Percentiles rank a stretch among this genome's conserved stretches.
These are phyloP conservation scores for Stenogyne calaminthoides DNA, from an alignment of 305 asterid genomes.

Conservation along the genomic window DNA sequence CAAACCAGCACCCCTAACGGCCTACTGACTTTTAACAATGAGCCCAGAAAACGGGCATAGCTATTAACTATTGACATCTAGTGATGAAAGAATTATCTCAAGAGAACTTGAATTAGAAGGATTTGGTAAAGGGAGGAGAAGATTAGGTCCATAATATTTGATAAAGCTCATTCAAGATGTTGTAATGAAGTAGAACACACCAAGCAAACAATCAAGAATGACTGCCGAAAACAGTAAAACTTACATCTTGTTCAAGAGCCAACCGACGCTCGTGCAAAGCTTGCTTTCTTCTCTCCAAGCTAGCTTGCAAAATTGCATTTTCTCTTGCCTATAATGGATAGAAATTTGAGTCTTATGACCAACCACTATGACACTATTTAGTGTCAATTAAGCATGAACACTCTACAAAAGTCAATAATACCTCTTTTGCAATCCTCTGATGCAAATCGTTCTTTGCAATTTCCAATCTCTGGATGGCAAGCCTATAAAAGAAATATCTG, in stretches of 20 bases:
- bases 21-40: background rate
- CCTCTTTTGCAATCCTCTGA: slow-evolving; percentile 97
- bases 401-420: slow-evolving; percentile 33
- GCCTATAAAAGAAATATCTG: slow-evolving; percentile 50
- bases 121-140: background rate
- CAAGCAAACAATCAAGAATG: slow-evolving; percentile 25
- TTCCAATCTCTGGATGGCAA: slow-evolving; percentile 98
- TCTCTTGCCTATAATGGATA: slow-evolving; percentile 77
- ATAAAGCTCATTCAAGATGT: slow-evolving; percentile 21
- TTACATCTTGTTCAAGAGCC: slow-evolving; percentile 99
- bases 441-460: slow-evolving; percentile 89
- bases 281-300: slow-evolving; percentile 99
- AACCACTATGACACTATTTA: slow-evolving; percentile 11
- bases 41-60: background rate
- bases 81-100: slow-evolving; percentile 24
- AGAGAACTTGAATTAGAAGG: background rate
- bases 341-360: slow-evolving; percentile 30
- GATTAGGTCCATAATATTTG: background rate
- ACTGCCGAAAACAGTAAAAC: slow-evolving; percentile 30
- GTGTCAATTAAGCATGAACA: background rate
- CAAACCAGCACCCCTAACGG: slow-evolving; percentile 2
- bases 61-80: background rate
- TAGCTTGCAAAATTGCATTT: slow-evolving; percentile 97
- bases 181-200: slow-evolving; percentile 10
- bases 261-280: slow-evolving; percentile 98